Evolutionary conservation across 2,329 filamentous ascomycete species (phyloP).

Genomic region (Pseudodiploospora longispora): DNA sequence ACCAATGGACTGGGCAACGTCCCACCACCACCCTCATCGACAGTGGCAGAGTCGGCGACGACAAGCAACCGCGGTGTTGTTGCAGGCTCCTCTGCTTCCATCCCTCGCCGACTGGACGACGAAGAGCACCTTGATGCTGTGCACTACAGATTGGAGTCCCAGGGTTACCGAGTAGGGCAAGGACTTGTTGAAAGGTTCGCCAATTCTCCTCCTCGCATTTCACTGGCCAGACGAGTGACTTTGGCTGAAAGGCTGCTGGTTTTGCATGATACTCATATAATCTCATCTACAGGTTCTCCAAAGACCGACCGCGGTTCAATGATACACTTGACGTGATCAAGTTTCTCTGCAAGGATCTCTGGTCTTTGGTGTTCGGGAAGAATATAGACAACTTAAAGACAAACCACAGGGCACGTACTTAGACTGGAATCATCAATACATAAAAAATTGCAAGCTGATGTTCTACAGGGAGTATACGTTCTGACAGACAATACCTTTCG

Average conservation of each 20-base stretch:
- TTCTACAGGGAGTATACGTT: conserved; percentile 75
- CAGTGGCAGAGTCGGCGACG: conserved; percentile 4
- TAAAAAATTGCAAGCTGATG: conserved; percentile 4
- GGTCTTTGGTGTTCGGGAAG: conserved; percentile 89
- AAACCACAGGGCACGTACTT: conserved; percentile 67
- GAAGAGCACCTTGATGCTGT: conserved; percentile 80
- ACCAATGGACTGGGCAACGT: neutral
- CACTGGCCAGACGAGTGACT: no score
- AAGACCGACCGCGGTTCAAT: conserved; percentile 77
- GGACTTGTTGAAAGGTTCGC: conserved; percentile 81
- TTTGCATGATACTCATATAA: neutral
- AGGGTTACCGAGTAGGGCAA: conserved; percentile 88
- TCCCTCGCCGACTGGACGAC: conserved; percentile 43
- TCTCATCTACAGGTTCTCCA: conserved; percentile 56
- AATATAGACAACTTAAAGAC: conserved; percentile 99
- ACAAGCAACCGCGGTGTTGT: neutral
- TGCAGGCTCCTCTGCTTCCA: conserved; percentile 5
- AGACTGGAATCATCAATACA: neutral
- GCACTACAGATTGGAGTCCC: conserved; percentile 71
- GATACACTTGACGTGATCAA: conserved; percentile 95
- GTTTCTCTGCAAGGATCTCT: conserved; percentile 97
- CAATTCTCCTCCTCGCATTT: neutral
- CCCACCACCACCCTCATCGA: conserved; percentile 6
- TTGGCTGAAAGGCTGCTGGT: neutral
- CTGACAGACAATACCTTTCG: conserved; percentile 89